Evolutionary conservation across 805 yeast species (phyloP).

Genomic region (Grigorovia humatica): DNA sequence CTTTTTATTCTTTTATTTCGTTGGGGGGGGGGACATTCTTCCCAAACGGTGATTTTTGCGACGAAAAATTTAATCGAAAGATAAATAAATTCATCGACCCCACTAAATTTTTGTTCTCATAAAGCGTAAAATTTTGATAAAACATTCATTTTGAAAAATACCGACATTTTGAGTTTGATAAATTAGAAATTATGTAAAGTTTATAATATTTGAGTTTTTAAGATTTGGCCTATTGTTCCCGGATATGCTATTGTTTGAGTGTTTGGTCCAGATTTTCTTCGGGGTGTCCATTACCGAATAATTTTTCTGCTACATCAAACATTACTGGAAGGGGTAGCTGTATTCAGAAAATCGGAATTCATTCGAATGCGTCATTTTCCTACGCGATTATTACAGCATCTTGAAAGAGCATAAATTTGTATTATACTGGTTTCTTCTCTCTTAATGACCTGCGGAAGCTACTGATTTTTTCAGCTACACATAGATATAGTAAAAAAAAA

Average conservation of each 20-base stretch:
- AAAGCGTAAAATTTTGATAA: not conserved
- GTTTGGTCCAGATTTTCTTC: not conserved
- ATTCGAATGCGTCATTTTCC: no score
- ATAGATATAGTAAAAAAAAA: no score
- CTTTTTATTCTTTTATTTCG: not conserved
- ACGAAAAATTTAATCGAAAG: not conserved
- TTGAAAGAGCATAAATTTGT: not conserved
- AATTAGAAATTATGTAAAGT: not conserved
- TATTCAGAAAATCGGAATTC: not conserved
- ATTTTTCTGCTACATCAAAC: not conserved
- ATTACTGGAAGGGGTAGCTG: not conserved
- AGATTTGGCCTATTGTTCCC: not conserved
- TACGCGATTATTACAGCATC: not conserved
- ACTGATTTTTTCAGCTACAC: no score
- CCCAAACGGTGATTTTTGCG: not conserved
- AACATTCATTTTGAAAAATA: no score
- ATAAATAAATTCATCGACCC: not conserved
- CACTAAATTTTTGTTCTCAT: not conserved
- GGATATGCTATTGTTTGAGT: not conserved
- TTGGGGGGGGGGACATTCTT: not conserved
- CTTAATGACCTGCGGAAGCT: no score
- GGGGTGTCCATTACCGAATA: not conserved
- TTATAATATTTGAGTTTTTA: not conserved
- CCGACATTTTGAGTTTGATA: not conserved
- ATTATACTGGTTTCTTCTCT: not conserved